Conservation (phyloP, 805 yeast species). For the Ogataea nonfermentans region DNA sequence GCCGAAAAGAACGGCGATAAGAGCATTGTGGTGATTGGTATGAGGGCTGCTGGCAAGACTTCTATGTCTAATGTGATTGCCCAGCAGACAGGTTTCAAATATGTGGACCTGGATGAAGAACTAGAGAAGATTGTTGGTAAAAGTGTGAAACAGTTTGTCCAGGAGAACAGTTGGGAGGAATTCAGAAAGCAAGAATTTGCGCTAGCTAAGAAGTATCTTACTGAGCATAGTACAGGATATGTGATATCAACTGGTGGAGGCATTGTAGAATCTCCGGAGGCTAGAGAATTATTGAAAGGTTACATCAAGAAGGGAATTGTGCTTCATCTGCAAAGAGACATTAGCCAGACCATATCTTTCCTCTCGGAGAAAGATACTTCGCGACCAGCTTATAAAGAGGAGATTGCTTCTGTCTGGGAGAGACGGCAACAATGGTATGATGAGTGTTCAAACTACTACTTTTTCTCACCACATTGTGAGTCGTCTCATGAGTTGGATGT, state of each 20-base stretch:
- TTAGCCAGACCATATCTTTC: slow-evolving; percentile 74
- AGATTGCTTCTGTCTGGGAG: slow-evolving; percentile 77
- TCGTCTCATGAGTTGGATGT: slow-evolving; percentile 50
- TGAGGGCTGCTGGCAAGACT: slow-evolving; percentile 98
- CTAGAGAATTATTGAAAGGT: slow-evolving; percentile 60
- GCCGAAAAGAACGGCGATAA: slow-evolving; percentile 41
- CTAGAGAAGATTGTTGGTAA: slow-evolving; percentile 54
- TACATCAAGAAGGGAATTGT: slow-evolving; percentile 67
- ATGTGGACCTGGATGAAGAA: slow-evolving; percentile 73
- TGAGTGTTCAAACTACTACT: slow-evolving; percentile 74
- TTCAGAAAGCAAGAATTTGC: slow-evolving; percentile 70
- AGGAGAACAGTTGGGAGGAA: slow-evolving; percentile 77
- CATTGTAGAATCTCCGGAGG: slow-evolving; percentile 71
- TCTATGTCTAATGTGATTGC: slow-evolving; percentile 83
- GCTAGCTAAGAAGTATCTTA: slow-evolving; percentile 51
- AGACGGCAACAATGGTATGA: slow-evolving; percentile 78
- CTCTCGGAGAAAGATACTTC: slow-evolving; percentile 69
- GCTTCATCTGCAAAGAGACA: slow-evolving; percentile 84
- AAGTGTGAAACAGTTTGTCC: slow-evolving; percentile 60
- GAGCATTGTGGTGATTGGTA: slow-evolving; percentile 82
- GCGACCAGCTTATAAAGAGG: slow-evolving; percentile 85
- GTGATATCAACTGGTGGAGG: slow-evolving; percentile 97
- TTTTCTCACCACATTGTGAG: slow-evolving; percentile 72
- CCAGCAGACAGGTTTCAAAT: slow-evolving; percentile 58
- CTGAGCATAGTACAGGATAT: slow-evolving; percentile 43